Evolutionary conservation across 352 stramenopile genomes (phyloP).

Genomic region (Phytopythium vexans): DNA sequence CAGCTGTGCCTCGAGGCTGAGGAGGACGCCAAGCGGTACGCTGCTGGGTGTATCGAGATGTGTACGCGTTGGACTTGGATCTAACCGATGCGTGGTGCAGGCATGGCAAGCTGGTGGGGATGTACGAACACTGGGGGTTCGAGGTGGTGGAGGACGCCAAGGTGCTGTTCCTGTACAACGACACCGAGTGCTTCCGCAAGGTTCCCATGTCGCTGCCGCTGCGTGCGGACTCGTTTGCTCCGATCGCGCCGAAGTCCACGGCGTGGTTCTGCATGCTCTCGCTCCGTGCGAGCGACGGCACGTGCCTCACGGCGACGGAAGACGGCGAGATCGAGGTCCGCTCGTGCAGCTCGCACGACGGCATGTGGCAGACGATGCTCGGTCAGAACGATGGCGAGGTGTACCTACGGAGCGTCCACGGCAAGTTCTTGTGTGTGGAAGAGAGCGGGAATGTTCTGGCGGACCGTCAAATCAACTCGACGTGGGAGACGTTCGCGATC

Average conservation of each 20-base stretch:
- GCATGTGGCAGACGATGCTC: constrained; percentile 76
- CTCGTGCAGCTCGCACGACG: constrained; percentile 12
- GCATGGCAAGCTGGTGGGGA: constrained; percentile 55
- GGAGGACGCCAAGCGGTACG: constrained; percentile 52
- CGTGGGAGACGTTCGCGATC: constrained; percentile 86
- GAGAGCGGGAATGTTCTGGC: constrained; percentile 67
- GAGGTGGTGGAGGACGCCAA: constrained; percentile 45
- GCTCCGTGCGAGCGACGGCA: constrained; percentile 57
- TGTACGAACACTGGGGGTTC: constrained; percentile 79
- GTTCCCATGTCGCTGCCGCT: constrained; percentile 72
- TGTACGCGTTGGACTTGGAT: not conserved
- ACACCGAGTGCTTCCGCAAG: constrained; percentile 82
- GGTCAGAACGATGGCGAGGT: constrained; percentile 44
- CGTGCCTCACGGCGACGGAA: constrained; percentile 64
- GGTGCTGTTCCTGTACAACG: constrained; percentile 81
- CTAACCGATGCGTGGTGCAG: constrained; percentile 1
- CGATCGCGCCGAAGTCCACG: constrained; percentile 34
- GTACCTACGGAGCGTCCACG: constrained; percentile 69
- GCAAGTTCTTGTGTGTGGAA: constrained; percentile 85
- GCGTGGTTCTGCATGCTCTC: constrained; percentile 81
- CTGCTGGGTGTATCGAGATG: not conserved
- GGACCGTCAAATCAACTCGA: constrained; percentile 71
- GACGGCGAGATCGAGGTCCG: constrained; percentile 54
- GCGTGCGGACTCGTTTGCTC: constrained; percentile 17
- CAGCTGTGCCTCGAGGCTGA: constrained; percentile 61